Percentiles rank a stretch among this genome's conserved stretches.
Evolutionary conservation across 2,329 filamentous ascomycete species (phyloP).

Genomic region (Pseudogymnoascus sp.): DNA sequence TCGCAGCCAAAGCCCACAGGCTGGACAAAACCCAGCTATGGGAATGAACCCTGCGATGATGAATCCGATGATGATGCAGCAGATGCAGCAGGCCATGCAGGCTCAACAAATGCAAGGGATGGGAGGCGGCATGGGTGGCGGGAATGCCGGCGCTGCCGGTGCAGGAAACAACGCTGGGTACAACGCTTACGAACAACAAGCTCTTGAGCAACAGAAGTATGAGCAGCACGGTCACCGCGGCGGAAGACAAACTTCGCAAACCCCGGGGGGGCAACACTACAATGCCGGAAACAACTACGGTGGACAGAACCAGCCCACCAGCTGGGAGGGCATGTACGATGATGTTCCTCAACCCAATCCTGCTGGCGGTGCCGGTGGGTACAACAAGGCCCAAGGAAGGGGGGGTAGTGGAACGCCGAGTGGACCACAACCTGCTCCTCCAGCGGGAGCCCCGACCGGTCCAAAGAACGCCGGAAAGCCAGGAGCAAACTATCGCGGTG

Average conservation of each 20-base stretch:
- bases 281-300: slow-evolving; percentile 22
- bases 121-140: slow-evolving; percentile 31
- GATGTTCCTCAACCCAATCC: slow-evolving; percentile 80
- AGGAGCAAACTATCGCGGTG: slow-evolving; percentile 88
- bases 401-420: slow-evolving; percentile 27
- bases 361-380: slow-evolving; percentile 39
- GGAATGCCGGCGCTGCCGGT: slow-evolving; percentile 23
- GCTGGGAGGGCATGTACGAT: slow-evolving; percentile 98
- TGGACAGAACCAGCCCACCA: slow-evolving; percentile 52
- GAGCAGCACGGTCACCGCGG: slow-evolving; percentile 59
- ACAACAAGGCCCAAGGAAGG: slow-evolving; percentile 15
- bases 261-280: slow-evolving; percentile 27
- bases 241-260: slow-evolving; percentile 35
- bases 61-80: slow-evolving; percentile 43
- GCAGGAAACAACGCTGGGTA: slow-evolving; percentile 36
- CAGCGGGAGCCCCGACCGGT: slow-evolving; percentile 83
- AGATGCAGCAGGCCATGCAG: slow-evolving; percentile 35
- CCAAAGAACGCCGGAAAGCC: slow-evolving; percentile 92
- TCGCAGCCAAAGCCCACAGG: slow-evolving; percentile 29
- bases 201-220: slow-evolving; percentile 74
- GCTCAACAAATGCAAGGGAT: slow-evolving; percentile 34
- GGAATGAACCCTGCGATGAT: slow-evolving; percentile 42
- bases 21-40: slow-evolving; percentile 20
- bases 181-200: slow-evolving; percentile 62
- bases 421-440: slow-evolving; percentile 47